Evolutionary conservation across 2,329 filamentous ascomycete genomes (phyloP).

Genomic region (Claviceps pazoutovae): DNA sequence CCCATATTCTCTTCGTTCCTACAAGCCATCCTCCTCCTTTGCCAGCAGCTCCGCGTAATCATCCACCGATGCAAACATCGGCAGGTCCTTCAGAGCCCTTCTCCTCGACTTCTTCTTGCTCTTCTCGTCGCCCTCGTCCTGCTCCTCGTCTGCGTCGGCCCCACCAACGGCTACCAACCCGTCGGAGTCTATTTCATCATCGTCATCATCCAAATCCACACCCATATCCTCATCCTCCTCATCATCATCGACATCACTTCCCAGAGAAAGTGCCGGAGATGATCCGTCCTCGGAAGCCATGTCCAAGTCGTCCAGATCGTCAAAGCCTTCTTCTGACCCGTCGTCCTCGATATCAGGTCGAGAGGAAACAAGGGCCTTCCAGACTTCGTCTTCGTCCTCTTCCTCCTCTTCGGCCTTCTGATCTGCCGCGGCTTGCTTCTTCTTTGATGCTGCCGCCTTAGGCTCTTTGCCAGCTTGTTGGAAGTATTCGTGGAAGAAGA

Average conservation of each 20-base stretch:
- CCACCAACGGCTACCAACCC: constrained; percentile 22
- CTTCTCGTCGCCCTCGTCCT: constrained; percentile 49
- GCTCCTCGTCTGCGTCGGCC: constrained; percentile 29
- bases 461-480: constrained; percentile 51
- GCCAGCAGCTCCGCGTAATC: constrained; percentile 82
- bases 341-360: constrained; percentile 49
- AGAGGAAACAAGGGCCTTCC: constrained; percentile 77
- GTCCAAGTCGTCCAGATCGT: constrained; percentile 34
- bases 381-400: constrained; percentile 67
- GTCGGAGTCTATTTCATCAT: constrained; percentile 27
- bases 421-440: constrained; percentile 35
- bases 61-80: constrained; percentile 83
- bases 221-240: constrained; percentile 26
- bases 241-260: constrained; percentile 33
- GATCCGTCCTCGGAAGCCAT: constrained; percentile 35
- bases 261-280: constrained; percentile 20
- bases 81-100: constrained; percentile 77
- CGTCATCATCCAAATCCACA: constrained; percentile 15
- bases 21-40: constrained; percentile 46
- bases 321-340: constrained; percentile 36
- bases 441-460: constrained; percentile 39
- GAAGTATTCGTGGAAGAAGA: constrained; percentile 98
- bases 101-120: constrained; percentile 41
- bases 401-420: constrained; percentile 33
- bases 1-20: background rate